These are phyloP conservation scores for Trametes coccinea DNA, from an alignment of 768 basidiomycete genomes.

Conservation along the genomic window DNA sequence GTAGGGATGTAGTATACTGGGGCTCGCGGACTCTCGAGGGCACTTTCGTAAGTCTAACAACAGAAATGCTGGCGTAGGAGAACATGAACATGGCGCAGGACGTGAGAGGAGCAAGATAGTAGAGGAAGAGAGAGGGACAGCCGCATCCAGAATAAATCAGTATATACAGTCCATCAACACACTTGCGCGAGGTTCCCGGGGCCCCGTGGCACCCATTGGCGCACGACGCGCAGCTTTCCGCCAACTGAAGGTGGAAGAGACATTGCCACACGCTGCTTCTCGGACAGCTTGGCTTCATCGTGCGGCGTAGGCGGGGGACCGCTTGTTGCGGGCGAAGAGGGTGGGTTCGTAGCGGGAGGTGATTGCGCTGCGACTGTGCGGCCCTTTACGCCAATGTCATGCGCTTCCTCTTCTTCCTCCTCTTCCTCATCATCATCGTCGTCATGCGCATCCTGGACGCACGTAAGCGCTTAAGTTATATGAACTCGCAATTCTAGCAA, in stretches of 20 bases:
- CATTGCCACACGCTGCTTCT: not conserved
- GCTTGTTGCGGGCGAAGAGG: slow-evolving; percentile 51
- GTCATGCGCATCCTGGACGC: slow-evolving; percentile 40
- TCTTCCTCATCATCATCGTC: slow-evolving; percentile 53
- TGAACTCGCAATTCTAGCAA: not conserved
- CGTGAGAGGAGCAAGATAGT: not conserved
- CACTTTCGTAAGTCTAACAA: not conserved
- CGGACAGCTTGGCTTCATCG: slow-evolving; percentile 32
- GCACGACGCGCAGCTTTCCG: slow-evolving; percentile 45
- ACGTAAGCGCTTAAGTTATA: not conserved
- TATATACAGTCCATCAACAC: slow-evolving; percentile 19
- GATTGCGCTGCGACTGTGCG: slow-evolving; percentile 24
- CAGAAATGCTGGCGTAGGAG: not conserved
- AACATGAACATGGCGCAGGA: not conserved
- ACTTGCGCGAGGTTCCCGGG: slow-evolving; percentile 36
- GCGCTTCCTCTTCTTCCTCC: slow-evolving; percentile 50
- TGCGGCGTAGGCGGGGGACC: slow-evolving; percentile 48
- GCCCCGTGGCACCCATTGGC: slow-evolving; percentile 40
- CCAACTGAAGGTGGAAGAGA: slow-evolving; percentile 14
- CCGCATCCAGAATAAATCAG: slow-evolving; percentile 19
- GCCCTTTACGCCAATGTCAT: slow-evolving; percentile 13
- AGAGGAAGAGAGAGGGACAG: slow-evolving; percentile 11
- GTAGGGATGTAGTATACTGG: slow-evolving; percentile 15
- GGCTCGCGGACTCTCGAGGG: not conserved
- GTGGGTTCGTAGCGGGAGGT: slow-evolving; percentile 43